Percentiles rank a stretch among this genome's conserved stretches.
Evolutionary conservation across 1,139 yeast species (phyloP).

Genomic region (Suhomyces coccinellae): DNA sequence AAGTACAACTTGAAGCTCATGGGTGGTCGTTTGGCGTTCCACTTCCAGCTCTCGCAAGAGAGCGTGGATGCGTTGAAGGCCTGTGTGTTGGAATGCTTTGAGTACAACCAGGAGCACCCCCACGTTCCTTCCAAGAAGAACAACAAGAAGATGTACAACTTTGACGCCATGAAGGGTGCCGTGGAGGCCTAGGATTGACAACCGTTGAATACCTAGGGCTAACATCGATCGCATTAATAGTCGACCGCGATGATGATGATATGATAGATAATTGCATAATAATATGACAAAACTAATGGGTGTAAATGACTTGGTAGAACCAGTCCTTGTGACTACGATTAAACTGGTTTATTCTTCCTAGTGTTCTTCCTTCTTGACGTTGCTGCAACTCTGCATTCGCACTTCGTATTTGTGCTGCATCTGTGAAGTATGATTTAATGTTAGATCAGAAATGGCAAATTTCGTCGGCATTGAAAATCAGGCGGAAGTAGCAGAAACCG

Average conservation of each 20-base stretch:
- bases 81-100: slow-evolving; percentile 59
- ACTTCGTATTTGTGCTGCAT: background rate
- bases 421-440: background rate
- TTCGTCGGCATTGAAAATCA: background rate
- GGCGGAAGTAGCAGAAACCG: too few relatives aligned
- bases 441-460: background rate
- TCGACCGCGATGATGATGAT: background rate
- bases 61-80: slow-evolving; percentile 65
- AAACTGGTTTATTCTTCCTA: too few relatives aligned
- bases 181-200: slow-evolving; percentile 1
- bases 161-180: slow-evolving; percentile 22
- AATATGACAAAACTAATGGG: background rate
- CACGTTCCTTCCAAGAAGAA: slow-evolving; percentile 21
- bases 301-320: background rate
- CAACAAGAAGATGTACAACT: slow-evolving; percentile 36
- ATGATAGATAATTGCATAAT: background rate
- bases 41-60: slow-evolving; percentile 70
- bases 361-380: too few relatives aligned
- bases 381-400: background rate
- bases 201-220: too few relatives aligned
- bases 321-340: too few relatives aligned
- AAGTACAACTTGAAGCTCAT: slow-evolving; percentile 59
- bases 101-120: slow-evolving; percentile 38
- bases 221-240: background rate
- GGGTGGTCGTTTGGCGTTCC: slow-evolving; percentile 83